A percentile compares a stretch with the other conserved stretches of the same genome.
Conservation (phyloP, 2,329 filamentous ascomycete genomes). For the Penicillium sp. region DNA sequence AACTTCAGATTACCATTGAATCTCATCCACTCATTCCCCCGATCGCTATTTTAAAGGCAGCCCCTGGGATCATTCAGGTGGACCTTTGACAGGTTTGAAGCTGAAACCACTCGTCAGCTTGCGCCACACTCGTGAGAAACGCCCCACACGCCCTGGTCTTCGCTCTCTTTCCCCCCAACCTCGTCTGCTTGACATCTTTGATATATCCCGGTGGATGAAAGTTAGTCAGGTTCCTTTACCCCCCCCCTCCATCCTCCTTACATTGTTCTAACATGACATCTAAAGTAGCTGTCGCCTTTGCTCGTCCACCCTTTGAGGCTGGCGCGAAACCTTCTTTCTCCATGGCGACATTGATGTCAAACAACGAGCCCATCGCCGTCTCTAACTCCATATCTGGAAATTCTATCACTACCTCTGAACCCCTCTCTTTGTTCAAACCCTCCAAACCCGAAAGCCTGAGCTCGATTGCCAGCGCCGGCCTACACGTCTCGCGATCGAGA, state of each 20-base stretch:
- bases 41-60: slow-evolving; percentile 29
- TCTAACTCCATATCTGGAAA: slow-evolving; percentile 35
- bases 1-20: slow-evolving; percentile 16
- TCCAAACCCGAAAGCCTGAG: slow-evolving; percentile 39
- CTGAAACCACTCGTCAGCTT: slow-evolving; percentile 44
- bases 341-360: slow-evolving; percentile 46
- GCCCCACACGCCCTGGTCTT: slow-evolving; percentile 36
- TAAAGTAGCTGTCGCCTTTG: slow-evolving; percentile 31
- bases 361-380: slow-evolving; percentile 39
- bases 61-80: slow-evolving; percentile 13
- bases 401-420: slow-evolving; percentile 31
- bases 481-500: slow-evolving; percentile 41
- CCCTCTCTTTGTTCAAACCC: slow-evolving; percentile 34
- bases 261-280: slow-evolving; percentile 36
- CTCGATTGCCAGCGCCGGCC: slow-evolving; percentile 44
- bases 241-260: background rate
- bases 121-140: slow-evolving; percentile 42
- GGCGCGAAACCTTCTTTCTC: slow-evolving; percentile 34
- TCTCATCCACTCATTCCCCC: slow-evolving; percentile 19
- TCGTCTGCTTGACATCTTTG: slow-evolving; percentile 10
- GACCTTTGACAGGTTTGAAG: slow-evolving; percentile 28
- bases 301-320: slow-evolving; percentile 31
- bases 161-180: slow-evolving; percentile 13
- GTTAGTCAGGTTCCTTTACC: slow-evolving; percentile 15
- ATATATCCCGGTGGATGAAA: slow-evolving; percentile 18